A percentile compares a stretch with the other conserved stretches of the same genome.
Evolutionary conservation across 176 grass and related monocot species (phyloP).

Genomic region (Stipa capillata): DNA sequence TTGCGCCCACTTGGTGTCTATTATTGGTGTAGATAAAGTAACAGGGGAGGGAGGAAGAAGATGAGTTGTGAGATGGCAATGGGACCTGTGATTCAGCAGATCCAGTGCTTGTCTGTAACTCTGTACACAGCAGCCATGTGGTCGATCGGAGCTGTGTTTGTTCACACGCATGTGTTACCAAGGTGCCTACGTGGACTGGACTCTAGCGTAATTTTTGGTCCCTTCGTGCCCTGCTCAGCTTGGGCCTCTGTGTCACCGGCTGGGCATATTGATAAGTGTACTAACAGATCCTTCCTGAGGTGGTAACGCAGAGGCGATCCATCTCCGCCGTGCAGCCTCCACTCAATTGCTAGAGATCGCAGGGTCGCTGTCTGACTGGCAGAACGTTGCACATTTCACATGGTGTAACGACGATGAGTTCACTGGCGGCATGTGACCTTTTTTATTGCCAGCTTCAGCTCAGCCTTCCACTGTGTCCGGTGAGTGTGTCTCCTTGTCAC

Average conservation of each 20-base stretch:
- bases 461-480: neutral
- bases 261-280: neutral
- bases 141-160: neutral
- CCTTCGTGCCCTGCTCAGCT: too few species aligned
- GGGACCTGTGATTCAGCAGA: neutral
- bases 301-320: neutral
- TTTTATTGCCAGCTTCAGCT: neutral
- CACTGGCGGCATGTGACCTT: neutral
- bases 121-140: neutral
- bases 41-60: neutral
- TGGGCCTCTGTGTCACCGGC: too few species aligned
- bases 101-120: neutral
- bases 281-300: neutral
- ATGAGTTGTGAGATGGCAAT: constrained; percentile 15
- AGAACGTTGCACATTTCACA: constrained; percentile 8
- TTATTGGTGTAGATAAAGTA: neutral
- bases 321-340: too few species aligned
- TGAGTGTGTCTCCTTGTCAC: neutral
- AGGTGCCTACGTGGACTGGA: neutral
- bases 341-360: too few species aligned
- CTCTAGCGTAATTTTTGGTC: neutral
- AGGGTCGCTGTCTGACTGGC: neutral
- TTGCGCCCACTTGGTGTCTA: neutral
- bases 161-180: neutral
- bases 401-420: neutral